Evolutionary conservation across 2,329 filamentous ascomycete species (phyloP).

Genomic region (Dothideomycetes sp.): DNA sequence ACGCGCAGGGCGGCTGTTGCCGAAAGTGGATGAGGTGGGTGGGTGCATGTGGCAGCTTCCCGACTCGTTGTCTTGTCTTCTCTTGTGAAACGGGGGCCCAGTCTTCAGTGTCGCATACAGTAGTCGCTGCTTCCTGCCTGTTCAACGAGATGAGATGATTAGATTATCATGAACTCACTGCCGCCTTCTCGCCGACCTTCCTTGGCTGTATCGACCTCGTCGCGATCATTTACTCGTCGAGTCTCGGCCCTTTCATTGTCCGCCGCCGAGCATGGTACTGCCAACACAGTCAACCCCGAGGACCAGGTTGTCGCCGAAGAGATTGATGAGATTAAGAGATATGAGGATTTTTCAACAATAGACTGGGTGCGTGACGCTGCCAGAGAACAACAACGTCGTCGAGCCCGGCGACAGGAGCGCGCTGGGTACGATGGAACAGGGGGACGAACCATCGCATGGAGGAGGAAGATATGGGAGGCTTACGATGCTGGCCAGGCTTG

Average conservation of each 20-base stretch:
- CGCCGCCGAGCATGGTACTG: slow-evolving; percentile 51
- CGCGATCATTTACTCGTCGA: slow-evolving; percentile 50
- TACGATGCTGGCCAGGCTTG: slow-evolving; percentile 96
- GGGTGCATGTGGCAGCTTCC: background rate
- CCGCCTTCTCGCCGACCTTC: slow-evolving; percentile 31
- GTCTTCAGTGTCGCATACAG: too few relatives aligned
- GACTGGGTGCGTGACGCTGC: slow-evolving; percentile 98
- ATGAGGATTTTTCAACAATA: slow-evolving; percentile 96
- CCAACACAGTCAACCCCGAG: slow-evolving; percentile 43
- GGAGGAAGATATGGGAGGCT: slow-evolving; percentile 68
- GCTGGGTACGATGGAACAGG: slow-evolving; percentile 62
- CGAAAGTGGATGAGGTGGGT: slow-evolving; percentile 10
- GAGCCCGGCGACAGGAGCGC: slow-evolving; percentile 62
- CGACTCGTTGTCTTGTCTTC: background rate
- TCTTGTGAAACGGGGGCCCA: slow-evolving; percentile 2
- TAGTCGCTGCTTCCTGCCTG: too few relatives aligned
- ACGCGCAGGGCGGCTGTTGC: slow-evolving; percentile 1
- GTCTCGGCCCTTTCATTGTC: slow-evolving; percentile 62
- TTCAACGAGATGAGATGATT: background rate
- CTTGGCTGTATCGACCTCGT: slow-evolving; percentile 41
- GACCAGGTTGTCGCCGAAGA: slow-evolving; percentile 79
- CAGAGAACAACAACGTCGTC: slow-evolving; percentile 75
- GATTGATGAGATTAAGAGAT: slow-evolving; percentile 95
- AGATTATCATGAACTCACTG: slow-evolving; percentile 4
- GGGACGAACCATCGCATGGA: slow-evolving; percentile 66